Base-by-base conservation (phyloP, 2,329 filamentous ascomycete species). In the Ambrosiella xylebori region DNA sequence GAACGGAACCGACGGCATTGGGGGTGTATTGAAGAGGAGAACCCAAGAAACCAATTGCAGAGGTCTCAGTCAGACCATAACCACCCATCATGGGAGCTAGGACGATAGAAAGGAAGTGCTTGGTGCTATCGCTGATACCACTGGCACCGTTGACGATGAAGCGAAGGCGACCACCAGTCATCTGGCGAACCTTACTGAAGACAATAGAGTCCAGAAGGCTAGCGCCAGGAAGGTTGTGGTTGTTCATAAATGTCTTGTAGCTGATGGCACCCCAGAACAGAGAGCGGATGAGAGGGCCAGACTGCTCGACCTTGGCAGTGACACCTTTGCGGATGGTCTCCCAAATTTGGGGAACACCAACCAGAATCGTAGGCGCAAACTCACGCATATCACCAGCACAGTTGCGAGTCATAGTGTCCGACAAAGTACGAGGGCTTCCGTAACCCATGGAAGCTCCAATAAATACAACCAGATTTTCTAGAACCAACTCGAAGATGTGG, bases 311-410 rank as follows among this genome's bases (percentile, higher is more conserved):
- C 70, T 89, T 88, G 65, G 75, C 72, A 63, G 91, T 75, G 65
- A 98, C 86, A 57, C 93, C 93, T 76, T 98, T 98, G 76, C 89
- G 91, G 65, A 98, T 85, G 1, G 88, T 90, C 73, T 98, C 93
- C 90, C 91, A 98, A 38, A 98, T 85, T 60, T 94, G 90, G 1
- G 93, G 93, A 2, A 98, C 93, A 69, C 93, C 93, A 44, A 96
- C 86, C 68, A 98, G 79, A 67, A 96, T 79, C 1, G 89, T 94
- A 0, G 93, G 93, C 64, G 79, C 80, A 68, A 97, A 85, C 67
- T 96, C 90, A 61, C 86, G 85, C 72, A 98, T 95, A 65, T 98
- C 93, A 64, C 93, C 91, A 64, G 84, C 81, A 74, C 87, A 96
- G 71, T 97, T 93, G 63, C 84, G 83, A 71, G 95, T 85, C 17